Percentiles rank a stretch among this genome's conserved stretches.
These are phyloP conservation scores for Harrya chromipes DNA, from an alignment of 768 basidiomycete species.

Conservation along the genomic window DNA sequence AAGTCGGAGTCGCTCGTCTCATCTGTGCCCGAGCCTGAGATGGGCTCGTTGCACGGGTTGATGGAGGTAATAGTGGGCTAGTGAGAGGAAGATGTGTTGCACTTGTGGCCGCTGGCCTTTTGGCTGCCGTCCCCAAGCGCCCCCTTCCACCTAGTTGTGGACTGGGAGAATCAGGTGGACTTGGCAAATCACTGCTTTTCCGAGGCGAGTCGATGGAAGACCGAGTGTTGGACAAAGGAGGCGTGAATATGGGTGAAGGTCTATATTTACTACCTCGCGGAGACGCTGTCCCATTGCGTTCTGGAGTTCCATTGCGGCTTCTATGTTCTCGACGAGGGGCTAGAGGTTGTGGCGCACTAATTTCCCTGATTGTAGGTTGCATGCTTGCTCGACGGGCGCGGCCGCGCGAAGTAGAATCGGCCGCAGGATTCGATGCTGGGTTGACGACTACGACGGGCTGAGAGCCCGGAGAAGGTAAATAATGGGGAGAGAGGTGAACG, in stretches of 20 bases:
- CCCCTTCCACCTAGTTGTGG: conserved; percentile 39
- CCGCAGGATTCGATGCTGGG: conserved; percentile 45
- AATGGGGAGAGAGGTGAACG: conserved; percentile 59
- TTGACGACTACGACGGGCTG: conserved; percentile 45
- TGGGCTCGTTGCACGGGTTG: conserved; percentile 40
- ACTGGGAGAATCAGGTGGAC: conserved; percentile 48
- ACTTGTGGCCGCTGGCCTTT: conserved; percentile 36
- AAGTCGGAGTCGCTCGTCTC: conserved; percentile 40
- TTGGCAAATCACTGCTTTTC: conserved; percentile 38
- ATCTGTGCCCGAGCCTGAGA: conserved; percentile 41
- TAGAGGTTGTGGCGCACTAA: conserved; percentile 40
- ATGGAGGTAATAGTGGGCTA: conserved; percentile 36
- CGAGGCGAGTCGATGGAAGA: conserved; percentile 36
- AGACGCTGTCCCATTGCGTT: conserved; percentile 30
- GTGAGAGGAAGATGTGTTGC: conserved; percentile 41
- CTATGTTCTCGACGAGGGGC: conserved; percentile 32
- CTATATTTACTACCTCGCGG: conserved; percentile 32
- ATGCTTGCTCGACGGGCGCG: conserved; percentile 41
- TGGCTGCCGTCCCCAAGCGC: conserved; percentile 33
- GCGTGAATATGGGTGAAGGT: conserved; percentile 31
- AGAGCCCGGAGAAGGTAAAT: conserved; percentile 51
- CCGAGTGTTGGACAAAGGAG: conserved; percentile 26
- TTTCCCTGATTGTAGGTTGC: conserved; percentile 35
- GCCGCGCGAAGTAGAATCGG: conserved; percentile 47
- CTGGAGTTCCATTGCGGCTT: conserved; percentile 20